Evolutionary conservation across 1,284 basidiomycete species (phyloP), one percentile per base, ranked within the genome.

Genomic region (Anthracocystis panici-leucophaei): DNA sequence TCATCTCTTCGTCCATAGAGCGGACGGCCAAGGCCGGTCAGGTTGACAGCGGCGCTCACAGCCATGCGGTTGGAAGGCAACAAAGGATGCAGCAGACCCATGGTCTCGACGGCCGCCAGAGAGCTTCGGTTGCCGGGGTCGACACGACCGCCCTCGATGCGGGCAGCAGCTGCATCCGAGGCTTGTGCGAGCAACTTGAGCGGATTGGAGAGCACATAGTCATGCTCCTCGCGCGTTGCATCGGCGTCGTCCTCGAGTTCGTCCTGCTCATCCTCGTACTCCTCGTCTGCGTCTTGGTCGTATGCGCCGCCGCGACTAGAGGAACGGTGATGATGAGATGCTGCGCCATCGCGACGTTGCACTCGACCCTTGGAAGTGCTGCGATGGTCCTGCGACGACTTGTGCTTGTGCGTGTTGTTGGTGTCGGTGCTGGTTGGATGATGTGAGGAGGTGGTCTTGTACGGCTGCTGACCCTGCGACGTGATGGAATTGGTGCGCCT

Each of bases 121-220:
- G 66, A 74, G 56, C 58, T 61, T 18, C 62, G 75, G 16, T 41
- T 71, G 62, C 60, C 62, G 2, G 68, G 45, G 20, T 70, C 78
- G 53, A 70, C 63, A 11, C 64, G 45, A 5, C 76, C 67, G 46
- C 68, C 65, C 23, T 69, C 68, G 35, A 76, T 75, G 42, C 66
- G 60, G 18, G 65, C 69, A 21, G 75, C 75, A 27, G 78, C 78
- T 27, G 78, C 78, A 45, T 74, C 77, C 2, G 77, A 79, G 1
- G 80, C 80, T 56, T 81, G 76, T 0, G 80, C 80, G 3, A 81
- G 65, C 38, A 81, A 57, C 41, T 73, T 71, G 49, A 81, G 76
- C 38, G 80, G 80, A 25, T 75, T 80, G 29, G 78, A 79, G 6
- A 81, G 61, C 21, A 81, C 80, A 25, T 80, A 76, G 35, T 71